Conservation (phyloP, 1,139 yeast species). For the Yamadazyma blattariae region DNA sequence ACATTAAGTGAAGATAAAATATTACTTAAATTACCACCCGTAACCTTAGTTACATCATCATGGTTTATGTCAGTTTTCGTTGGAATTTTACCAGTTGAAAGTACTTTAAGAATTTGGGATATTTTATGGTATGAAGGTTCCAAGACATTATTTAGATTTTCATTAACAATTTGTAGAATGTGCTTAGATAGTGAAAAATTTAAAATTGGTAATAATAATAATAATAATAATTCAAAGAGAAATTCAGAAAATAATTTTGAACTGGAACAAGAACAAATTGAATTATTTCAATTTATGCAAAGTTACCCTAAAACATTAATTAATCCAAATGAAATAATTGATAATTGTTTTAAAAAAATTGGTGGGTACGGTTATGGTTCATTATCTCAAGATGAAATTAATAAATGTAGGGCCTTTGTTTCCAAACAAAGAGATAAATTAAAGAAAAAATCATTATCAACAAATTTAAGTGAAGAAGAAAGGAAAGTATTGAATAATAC, state of each 20-base stretch:
- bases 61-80: slow-evolving; percentile 98
- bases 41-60: slow-evolving; percentile 88
- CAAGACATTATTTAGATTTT: slow-evolving; percentile 77
- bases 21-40: slow-evolving; percentile 77
- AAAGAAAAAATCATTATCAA: slow-evolving; percentile 30
- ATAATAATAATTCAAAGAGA: no score
- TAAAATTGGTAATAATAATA: slow-evolving; percentile 12
- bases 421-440: slow-evolving; percentile 51
- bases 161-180: slow-evolving; percentile 77
- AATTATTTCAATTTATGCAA: slow-evolving; percentile 83
- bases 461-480: slow-evolving; percentile 42
- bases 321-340: slow-evolving; percentile 70
- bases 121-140: slow-evolving; percentile 91
- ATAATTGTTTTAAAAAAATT: slow-evolving; percentile 69
- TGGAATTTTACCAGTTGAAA: slow-evolving; percentile 83
- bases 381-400: slow-evolving; percentile 77
- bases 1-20: slow-evolving; percentile 55
- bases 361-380: slow-evolving; percentile 69
- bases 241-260: no score
- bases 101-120: slow-evolving; percentile 90
- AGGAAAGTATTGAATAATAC: slow-evolving; percentile 30
- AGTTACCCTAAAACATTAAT: slow-evolving; percentile 70
- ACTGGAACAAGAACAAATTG: slow-evolving; percentile 75
- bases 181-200: slow-evolving; percentile 62
- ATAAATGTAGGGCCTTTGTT: slow-evolving; percentile 74